phyloP scores from a whole-genome alignment of 2,329 filamentous ascomycete genomes.

The Xylaria polymorpha region DNA sequence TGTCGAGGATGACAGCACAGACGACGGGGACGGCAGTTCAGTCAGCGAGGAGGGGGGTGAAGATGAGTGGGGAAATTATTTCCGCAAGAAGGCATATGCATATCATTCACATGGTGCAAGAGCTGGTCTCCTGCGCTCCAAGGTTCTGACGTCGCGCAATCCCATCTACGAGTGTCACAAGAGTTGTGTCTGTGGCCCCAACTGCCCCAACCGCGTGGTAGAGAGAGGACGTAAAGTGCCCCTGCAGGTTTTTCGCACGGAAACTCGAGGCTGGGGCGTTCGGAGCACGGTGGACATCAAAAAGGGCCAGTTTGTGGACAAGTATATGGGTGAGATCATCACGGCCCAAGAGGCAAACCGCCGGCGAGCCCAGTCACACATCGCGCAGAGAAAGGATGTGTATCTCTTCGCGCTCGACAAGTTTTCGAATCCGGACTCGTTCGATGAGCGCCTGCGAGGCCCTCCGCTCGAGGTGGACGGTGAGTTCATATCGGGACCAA shows the following conservation, averaged over 20 bases:
- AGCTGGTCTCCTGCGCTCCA: conserved; percentile 63
- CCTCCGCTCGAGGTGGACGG: conserved; percentile 73
- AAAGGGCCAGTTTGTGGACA: conserved; percentile 82
- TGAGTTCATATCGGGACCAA: conserved; percentile 81
- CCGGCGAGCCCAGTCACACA: conserved; percentile 67
- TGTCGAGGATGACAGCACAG: conserved; percentile 58
- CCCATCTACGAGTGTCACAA: conserved; percentile 86
- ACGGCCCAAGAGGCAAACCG: conserved; percentile 71
- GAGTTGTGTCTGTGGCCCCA: conserved; percentile 71
- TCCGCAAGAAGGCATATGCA: conserved; percentile 62
- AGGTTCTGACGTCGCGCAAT: conserved; percentile 63
- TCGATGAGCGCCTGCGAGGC: conserved; percentile 66
- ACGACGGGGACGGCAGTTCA: conserved; percentile 54
- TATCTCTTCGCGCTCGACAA: conserved; percentile 88
- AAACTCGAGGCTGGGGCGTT: conserved; percentile 80
- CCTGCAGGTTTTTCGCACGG: conserved; percentile 81
- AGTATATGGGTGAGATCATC: conserved; percentile 79
- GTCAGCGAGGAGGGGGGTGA: conserved; percentile 6
- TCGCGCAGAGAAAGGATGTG: conserved; percentile 74
- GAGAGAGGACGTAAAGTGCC: conserved; percentile 77
- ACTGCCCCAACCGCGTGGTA: conserved; percentile 81
- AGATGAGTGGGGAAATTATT: conserved; percentile 53
- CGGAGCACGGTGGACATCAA: conserved; percentile 72
- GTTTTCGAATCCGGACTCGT: conserved; percentile 70
- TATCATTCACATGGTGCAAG: conserved; percentile 69